A percentile compares a stretch with the other conserved stretches of the same genome.
These are phyloP conservation scores for Aplosporella prunicola DNA, from an alignment of 2,329 filamentous ascomycete genomes.

Conservation along the genomic window DNA sequence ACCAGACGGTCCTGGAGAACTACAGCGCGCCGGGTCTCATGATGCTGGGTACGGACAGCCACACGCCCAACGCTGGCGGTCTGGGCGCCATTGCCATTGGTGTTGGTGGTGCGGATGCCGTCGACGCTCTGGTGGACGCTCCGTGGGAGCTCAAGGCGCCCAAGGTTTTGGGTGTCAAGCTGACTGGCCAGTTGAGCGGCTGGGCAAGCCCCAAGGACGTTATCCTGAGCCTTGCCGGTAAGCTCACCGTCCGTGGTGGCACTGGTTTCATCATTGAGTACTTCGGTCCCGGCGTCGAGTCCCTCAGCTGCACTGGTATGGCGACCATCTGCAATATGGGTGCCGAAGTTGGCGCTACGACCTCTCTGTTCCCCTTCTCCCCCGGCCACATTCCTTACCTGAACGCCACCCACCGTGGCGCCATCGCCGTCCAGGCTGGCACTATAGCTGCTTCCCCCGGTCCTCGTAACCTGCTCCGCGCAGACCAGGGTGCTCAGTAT, in stretches of 20 bases:
- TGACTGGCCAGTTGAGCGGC: conserved; percentile 73
- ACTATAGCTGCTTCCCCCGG: conserved; percentile 49
- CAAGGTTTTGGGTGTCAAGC: conserved; percentile 73
- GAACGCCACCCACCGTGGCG: conserved; percentile 65
- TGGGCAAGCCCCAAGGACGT: conserved; percentile 96
- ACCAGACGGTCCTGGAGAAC: conserved; percentile 96
- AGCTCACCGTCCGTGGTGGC: conserved; percentile 84
- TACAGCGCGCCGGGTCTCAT: conserved; percentile 94
- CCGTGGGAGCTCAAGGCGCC: conserved; percentile 98
- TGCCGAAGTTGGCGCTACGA: conserved; percentile 88
- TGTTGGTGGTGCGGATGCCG: conserved; percentile 92
- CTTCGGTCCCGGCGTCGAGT: conserved; percentile 79
- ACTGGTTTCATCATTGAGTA: conserved; percentile 95
- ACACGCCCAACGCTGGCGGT: conserved; percentile 95
- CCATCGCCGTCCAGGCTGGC: conserved; percentile 59
- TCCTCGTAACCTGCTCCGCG: conserved; percentile 57
- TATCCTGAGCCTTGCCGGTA: conserved; percentile 80
- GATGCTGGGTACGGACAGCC: conserved; percentile 97
- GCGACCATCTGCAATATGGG: conserved; percentile 88
- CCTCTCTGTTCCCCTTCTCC: conserved; percentile 89
- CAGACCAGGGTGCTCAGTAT: conserved; percentile 76
- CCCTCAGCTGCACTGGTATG: conserved; percentile 87
- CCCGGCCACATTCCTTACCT: conserved; percentile 77
- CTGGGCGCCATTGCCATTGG: conserved; percentile 90
- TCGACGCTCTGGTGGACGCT: conserved; percentile 90